Base-by-base conservation (phyloP, 768 basidiomycete species). In the Pilatotrama ljubarskyi region DNA sequence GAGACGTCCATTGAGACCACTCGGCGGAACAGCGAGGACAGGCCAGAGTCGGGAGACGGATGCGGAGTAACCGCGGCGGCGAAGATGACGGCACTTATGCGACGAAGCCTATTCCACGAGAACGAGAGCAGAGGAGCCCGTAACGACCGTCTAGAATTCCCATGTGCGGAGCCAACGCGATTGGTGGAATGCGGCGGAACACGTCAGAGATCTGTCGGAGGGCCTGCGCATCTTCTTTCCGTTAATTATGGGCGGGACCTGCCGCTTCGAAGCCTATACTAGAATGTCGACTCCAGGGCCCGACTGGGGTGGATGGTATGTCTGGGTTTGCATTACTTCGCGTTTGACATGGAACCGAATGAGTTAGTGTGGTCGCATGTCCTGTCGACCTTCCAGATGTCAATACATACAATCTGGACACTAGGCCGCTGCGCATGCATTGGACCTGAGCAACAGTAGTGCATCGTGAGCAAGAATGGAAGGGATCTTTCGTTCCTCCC, bases 91-190 rank as follows among this genome's bases (percentile, higher is more conserved):
- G 44, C 35, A 37, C 53, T 41, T 61, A 61, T 22, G 48, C 41
- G 42, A 50, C 32, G 42, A 54, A 50, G 47, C 18, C 52, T 55
- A 50, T 54, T 36, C 48, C 59, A 50, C 59, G 59, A 61, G 59
- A 54, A 54, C 52, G 59, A 61, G 52, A 50, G 48, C 59, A 50
- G 59, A 61, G 59, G 40, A 10, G 48, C 15, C 59, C 59, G 49
- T 55, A 61, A 61, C 40, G 32, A 61, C 53, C 20, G 18, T 44
- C 20, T 48, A 40, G 44, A 24, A 22, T 48, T 60, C 59, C 37
- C 52, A 60, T 36, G 59, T 17, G 41, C 59, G 53, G 53, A 15
- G 15, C 32, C 5, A 13, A 22, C 22, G 52, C 35, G 29, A 61
- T 55, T 61, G 53, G 59, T 50, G 29, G 52, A 15, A 42, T 8